Evolutionary conservation across 768 basidiomycete genomes (phyloP), one percentile per base, ranked within the genome.

Genomic region (Collybia mongolica): DNA sequence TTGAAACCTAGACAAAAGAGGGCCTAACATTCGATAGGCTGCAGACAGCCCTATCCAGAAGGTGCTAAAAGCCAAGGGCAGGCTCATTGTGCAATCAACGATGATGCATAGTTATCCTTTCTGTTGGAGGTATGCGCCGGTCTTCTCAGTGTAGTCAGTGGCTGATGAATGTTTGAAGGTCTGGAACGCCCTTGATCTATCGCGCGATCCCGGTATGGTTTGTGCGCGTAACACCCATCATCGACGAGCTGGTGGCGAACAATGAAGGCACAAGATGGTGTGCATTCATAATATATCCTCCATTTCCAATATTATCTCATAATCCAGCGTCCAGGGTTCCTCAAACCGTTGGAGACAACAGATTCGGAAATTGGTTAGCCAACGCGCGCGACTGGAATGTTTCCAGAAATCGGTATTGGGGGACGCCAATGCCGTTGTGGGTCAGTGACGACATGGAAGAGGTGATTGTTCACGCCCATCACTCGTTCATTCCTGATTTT

Each of bases 311-410:
- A 15, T 38, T 37, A 12, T 37, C 19, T n/a, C 51, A 39, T 58
- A n/a, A 23, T 23, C 52, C 20, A 59, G 12, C 44, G 54, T 47
- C 12, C 45, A 93, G 90, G 92, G 97, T 99, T 2, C 97, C 97
- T 8, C 86, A 92, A 61, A 78, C 72, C 53, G 86, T 98, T 40
- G 91, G 94, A 5, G 95, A 98, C 52, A 83, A 87, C 57, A 80
- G 96, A 28, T 99, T 99, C 64, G 94, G 93, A 18, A 95, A 93
- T 67, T 99, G 97, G 97, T 77, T 99, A 44, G 87, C 89, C 42
- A 98, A 96, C 67, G 97, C 97, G n/a, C 82, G 95, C 18, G 97
- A 99, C 64, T 99, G 97, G 97, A 98, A 98, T 64, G 79, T 99
- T 55, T 97, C 95, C n/a, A 82, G 97, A 54, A 98, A 98, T 74